Evolutionary conservation across 352 stramenopile species (phyloP).

Genomic region (Pythium phragmiticola): DNA sequence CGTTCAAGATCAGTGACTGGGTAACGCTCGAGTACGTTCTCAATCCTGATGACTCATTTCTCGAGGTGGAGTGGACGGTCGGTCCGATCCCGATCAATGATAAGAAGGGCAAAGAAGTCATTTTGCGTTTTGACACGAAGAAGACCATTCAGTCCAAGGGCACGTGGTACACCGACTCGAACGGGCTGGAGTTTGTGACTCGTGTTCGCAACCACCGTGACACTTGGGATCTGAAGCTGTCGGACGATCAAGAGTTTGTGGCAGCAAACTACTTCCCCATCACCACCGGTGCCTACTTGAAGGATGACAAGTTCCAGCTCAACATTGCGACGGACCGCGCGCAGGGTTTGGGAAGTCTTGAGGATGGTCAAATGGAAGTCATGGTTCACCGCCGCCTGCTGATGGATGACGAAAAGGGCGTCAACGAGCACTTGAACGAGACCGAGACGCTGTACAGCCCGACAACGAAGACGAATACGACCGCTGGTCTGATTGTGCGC

Average conservation of each 20-base stretch:
- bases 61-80: conserved; percentile 95
- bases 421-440: conserved; percentile 92
- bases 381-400: conserved; percentile 96
- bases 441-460: conserved; percentile 85
- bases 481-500: conserved; percentile 63
- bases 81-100: conserved; percentile 69
- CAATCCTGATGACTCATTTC: conserved; percentile 75
- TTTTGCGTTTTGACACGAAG: conserved; percentile 85
- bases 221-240: conserved; percentile 87
- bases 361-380: conserved; percentile 93
- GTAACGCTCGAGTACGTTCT: conserved; percentile 91
- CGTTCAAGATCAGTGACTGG: conserved; percentile 84
- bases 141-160: conserved; percentile 49
- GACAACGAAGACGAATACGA: conserved; percentile 49
- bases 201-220: conserved; percentile 87
- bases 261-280: conserved; percentile 98
- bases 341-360: conserved; percentile 90
- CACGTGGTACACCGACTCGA: conserved; percentile 94
- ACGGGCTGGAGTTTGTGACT: conserved; percentile 93
- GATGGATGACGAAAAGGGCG: conserved; percentile 92
- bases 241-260: conserved; percentile 91
- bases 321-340: conserved; percentile 91
- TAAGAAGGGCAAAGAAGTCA: conserved; percentile 95
- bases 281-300: conserved; percentile 93
- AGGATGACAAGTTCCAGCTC: conserved; percentile 83